Conservation (phyloP, 257 asterid species). For the Agastache rugosa region DNA sequence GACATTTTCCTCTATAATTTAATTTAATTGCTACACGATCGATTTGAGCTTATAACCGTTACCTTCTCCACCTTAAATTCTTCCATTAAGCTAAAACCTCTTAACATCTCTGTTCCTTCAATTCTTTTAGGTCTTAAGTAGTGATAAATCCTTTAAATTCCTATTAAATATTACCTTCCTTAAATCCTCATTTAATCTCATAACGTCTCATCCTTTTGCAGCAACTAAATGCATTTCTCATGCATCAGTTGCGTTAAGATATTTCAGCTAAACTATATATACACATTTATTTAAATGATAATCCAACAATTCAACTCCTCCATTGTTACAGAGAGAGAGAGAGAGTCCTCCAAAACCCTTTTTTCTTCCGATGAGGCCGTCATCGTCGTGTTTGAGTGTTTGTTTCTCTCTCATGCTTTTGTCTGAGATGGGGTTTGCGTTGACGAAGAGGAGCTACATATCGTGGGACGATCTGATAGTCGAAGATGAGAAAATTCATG, state of each 20-base stretch:
- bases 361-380: slow-evolving; percentile 22
- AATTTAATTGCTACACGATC: neutral
- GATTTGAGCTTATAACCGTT: neutral
- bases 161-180: neutral
- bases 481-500: neutral
- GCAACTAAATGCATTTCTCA: slow-evolving; percentile 5
- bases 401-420: slow-evolving; percentile 3
- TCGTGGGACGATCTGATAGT: slow-evolving; percentile 61
- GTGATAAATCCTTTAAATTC: neutral
- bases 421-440: neutral
- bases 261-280: neutral
- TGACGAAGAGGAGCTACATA: slow-evolving; percentile 35
- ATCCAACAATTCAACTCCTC: neutral
- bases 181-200: neutral
- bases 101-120: neutral
- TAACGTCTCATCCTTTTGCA: neutral
- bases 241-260: neutral
- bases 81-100: neutral
- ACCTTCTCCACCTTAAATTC: neutral
- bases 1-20: neutral
- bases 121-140: neutral
- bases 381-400: neutral
- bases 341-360: too few relatives aligned
- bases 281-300: neutral
- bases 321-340: neutral